Conservation (phyloP, 345 rosid species). For the Eucalyptus camaldulensis region DNA sequence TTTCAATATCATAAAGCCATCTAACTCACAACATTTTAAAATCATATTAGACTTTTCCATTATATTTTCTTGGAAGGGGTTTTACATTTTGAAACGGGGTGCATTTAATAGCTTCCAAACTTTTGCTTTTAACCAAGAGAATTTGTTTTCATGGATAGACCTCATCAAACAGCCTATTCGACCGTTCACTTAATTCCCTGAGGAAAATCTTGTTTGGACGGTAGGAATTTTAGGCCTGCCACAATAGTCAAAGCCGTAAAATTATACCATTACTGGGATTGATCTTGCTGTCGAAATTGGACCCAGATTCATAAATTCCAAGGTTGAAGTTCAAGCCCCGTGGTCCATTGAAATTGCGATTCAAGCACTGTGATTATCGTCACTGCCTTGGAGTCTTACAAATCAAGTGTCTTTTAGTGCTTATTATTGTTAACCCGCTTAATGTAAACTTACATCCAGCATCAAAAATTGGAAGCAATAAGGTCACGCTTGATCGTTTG, state of each 20-base stretch:
- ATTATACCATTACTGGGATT: not conserved
- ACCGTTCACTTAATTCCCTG: too few species aligned
- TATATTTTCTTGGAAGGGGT: too few species aligned
- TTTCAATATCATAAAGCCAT: too few species aligned
- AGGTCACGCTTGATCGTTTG: fast-evolving
- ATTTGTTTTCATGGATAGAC: too few species aligned
- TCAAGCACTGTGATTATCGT: not conserved
- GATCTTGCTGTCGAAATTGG: not conserved
- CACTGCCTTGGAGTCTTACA: not conserved
- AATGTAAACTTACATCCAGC: not conserved
- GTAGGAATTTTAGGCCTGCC: not conserved
- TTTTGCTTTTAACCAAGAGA: too few species aligned
- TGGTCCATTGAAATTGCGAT: not conserved
- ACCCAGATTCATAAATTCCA: not conserved
- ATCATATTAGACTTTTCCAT: too few species aligned
- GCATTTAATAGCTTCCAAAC: too few species aligned
- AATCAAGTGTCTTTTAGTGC: not conserved
- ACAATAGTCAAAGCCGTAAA: not conserved
- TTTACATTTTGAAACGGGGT: too few species aligned
- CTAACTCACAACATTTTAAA: too few species aligned
- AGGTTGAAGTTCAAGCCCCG: not conserved
- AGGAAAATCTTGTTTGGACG: not conserved
- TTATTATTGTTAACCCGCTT: not conserved
- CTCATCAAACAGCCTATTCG: too few species aligned
- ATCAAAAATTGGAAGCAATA: not conserved